Conservation (phyloP, 176 grass and related monocot genomes). For the Alloteropsis semialata region DNA sequence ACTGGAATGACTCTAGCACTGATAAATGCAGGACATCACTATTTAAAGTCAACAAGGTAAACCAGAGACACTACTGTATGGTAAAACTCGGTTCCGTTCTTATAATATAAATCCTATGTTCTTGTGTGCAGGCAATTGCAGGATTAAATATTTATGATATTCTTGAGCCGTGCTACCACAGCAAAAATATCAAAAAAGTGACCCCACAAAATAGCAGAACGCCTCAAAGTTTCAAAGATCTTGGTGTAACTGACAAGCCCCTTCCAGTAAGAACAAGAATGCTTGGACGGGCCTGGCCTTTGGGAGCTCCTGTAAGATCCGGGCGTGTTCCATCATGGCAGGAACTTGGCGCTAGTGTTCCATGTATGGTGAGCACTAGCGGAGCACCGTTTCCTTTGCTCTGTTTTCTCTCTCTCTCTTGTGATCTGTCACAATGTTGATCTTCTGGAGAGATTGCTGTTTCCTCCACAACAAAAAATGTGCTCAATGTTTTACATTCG, state of each 20-base stretch:
- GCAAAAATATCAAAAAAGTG: slow-evolving; percentile 32
- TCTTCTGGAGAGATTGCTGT: no score
- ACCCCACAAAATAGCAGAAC: slow-evolving; percentile 18
- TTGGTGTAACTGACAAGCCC: slow-evolving; percentile 68
- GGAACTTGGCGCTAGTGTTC: slow-evolving; percentile 65
- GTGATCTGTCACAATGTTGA: no score
- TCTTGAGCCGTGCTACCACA: slow-evolving; percentile 94
- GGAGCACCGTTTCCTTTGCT: no score
- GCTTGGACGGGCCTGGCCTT: slow-evolving; percentile 89
- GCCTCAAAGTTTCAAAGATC: slow-evolving; percentile 74
- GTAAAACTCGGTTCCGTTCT: neutral
- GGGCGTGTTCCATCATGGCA: slow-evolving; percentile 83
- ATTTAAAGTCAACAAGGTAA: slow-evolving; percentile 43
- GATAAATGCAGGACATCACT: slow-evolving; percentile 32
- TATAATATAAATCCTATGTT: slow-evolving; percentile 11
- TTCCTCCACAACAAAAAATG: no score
- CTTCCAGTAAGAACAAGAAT: slow-evolving; percentile 88
- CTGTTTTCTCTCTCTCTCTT: no score
- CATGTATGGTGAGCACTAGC: slow-evolving; percentile 66
- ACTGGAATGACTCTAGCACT: slow-evolving; percentile 60
- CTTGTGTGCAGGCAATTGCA: slow-evolving; percentile 40
- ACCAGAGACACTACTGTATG: neutral
- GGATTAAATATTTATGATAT: slow-evolving; percentile 86
- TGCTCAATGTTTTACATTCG: no score
- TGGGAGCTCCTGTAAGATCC: slow-evolving; percentile 75